Conservation (phyloP, 129 eudicot genomes). For the Erigeron canadensis region DNA sequence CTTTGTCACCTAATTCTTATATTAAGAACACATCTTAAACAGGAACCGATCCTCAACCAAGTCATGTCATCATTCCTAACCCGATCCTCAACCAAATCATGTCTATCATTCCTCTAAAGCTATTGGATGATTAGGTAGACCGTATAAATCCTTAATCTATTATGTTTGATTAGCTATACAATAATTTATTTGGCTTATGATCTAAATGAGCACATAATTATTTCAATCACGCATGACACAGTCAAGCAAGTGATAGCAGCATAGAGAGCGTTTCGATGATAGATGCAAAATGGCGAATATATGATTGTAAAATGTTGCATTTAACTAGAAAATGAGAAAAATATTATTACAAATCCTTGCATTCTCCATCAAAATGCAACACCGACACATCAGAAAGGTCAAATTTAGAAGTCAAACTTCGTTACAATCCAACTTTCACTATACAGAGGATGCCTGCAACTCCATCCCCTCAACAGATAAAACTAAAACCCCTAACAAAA, state of each 20-base stretch:
- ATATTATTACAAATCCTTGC: conserved; percentile 39
- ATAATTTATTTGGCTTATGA: no score
- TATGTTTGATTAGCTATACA: no score
- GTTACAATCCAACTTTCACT: conserved; percentile 23
- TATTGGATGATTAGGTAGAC: no score
- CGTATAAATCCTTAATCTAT: no score
- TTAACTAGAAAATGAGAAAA: conserved; percentile 20
- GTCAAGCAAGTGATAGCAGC: background rate
- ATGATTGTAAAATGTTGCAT: background rate
- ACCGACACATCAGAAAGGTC: conserved; percentile 8
- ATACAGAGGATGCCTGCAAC: conserved; percentile 30
- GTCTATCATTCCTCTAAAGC: no score
- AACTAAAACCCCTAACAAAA: conserved; percentile 25
- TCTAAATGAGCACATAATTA: no score
- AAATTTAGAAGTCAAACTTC: conserved; percentile 14
- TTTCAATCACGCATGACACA: background rate
- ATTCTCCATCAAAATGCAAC: conserved; percentile 31
- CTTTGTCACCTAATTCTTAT: no score
- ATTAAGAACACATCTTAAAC: no score
- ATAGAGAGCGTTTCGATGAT: background rate
- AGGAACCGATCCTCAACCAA: no score
- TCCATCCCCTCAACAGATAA: conserved; percentile 14
- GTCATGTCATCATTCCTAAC: no score
- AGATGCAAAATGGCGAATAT: background rate
- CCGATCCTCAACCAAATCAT: no score